Evolutionary conservation across 495 filamentous ascomycete genomes (phyloP).

Genomic region (Glonium stellatum): DNA sequence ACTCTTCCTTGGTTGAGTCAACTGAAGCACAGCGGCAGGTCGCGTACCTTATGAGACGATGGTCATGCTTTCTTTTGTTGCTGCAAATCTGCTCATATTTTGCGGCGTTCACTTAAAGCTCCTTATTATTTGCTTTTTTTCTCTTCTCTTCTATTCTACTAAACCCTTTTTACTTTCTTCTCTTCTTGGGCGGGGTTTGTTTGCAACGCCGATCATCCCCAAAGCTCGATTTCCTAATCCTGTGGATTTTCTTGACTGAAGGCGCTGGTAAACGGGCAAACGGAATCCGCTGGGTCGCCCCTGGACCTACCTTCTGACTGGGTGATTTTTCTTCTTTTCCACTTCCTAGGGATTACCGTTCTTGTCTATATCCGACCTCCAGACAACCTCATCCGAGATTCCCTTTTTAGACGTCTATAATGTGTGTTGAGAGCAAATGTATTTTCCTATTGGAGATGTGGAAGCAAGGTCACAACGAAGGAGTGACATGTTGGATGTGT

Average conservation of each 20-base stretch:
- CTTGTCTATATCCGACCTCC: neutral
- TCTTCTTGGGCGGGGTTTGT: neutral
- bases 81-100: neutral
- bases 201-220: neutral
- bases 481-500: neutral
- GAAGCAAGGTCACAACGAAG: neutral
- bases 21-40: neutral
- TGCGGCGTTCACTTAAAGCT: neutral
- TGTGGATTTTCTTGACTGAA: neutral
- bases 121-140: neutral
- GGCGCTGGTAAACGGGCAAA: neutral
- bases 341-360: neutral
- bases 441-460: neutral
- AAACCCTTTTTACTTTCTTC: neutral
- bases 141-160: neutral
- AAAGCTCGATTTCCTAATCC: neutral
- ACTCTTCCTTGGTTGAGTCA: neutral
- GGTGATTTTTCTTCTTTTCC: neutral
- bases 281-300: neutral
- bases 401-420: neutral
- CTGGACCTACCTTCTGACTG: neutral
- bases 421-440: neutral
- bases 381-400: neutral
- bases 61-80: neutral
- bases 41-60: neutral